Conservation (phyloP, 352 stramenopile species). For the Phytophthora rubi region DNA sequence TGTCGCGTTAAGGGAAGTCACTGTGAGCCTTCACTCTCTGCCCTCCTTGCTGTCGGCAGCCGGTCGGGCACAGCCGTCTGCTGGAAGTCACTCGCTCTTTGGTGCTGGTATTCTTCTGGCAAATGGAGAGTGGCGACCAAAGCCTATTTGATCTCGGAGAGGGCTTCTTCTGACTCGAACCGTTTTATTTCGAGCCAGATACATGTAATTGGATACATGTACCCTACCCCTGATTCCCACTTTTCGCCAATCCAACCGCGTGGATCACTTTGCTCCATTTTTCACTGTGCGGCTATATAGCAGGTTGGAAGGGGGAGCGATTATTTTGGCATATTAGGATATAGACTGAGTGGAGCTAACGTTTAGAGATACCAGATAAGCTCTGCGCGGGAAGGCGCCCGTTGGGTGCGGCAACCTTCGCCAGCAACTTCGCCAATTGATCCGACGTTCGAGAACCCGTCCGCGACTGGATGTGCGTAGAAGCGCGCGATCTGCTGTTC, state of each 20-base stretch:
- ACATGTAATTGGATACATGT: neutral
- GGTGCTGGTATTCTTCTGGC: neutral
- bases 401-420: neutral
- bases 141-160: slow-evolving; percentile 4
- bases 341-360: neutral
- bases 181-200: slow-evolving; percentile 25
- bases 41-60: neutral
- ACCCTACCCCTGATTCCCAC: slow-evolving; percentile 10
- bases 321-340: too few species aligned
- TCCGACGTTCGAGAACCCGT: neutral
- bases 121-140: slow-evolving; percentile 19
- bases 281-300: slow-evolving; percentile 3
- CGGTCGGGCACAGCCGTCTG: neutral
- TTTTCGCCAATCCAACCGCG: slow-evolving; percentile 10
- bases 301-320: neutral
- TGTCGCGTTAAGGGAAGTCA: slow-evolving; percentile 7
- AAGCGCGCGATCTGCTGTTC: slow-evolving; percentile 33
- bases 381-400: neutral
- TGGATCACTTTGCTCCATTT: slow-evolving; percentile 1
- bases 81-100: neutral
- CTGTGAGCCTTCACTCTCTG: slow-evolving; percentile 10
- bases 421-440: neutral
- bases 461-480: neutral
- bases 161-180: slow-evolving; percentile 15
- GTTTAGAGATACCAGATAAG: neutral